A percentile compares a stretch with the other conserved stretches of the same genome.
These are phyloP conservation scores for Panicum hallii DNA, from an alignment of 202 grass and related monocot species.

Conservation along the genomic window DNA sequence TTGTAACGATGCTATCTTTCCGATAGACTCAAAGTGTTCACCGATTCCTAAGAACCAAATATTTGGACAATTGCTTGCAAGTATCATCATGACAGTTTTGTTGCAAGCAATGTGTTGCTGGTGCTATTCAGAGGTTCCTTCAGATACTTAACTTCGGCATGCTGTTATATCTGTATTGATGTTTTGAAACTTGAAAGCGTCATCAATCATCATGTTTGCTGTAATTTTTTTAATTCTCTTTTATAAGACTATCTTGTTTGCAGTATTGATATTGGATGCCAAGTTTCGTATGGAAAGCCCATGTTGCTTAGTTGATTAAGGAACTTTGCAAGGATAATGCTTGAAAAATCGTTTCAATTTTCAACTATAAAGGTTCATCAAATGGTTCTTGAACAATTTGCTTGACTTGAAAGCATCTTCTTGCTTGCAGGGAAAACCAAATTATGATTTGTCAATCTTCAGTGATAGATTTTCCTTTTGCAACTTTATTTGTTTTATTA, in stretches of 20 bases:
- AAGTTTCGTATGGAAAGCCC: slow-evolving; percentile 12
- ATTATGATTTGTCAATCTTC: background rate
- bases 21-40: slow-evolving; percentile 10
- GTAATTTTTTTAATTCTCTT: background rate
- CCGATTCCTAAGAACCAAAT: background rate
- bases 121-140: background rate
- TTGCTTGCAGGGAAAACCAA: background rate
- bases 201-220: slow-evolving; percentile 3
- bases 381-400: background rate
- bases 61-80: background rate
- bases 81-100: background rate
- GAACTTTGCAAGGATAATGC: background rate
- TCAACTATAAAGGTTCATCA: background rate
- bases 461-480: slow-evolving; percentile 12
- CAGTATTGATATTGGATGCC: slow-evolving; percentile 9
- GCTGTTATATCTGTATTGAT: slow-evolving; percentile 1
- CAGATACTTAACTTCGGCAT: background rate
- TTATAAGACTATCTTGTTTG: background rate
- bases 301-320: background rate
- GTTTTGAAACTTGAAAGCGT: slow-evolving; percentile 32
- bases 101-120: slow-evolving; percentile 19
- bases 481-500: background rate
- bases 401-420: background rate
- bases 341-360: background rate
- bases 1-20: slow-evolving; percentile 1